Conservation (phyloP, 345 rosid species). For the Psidium guajava region DNA sequence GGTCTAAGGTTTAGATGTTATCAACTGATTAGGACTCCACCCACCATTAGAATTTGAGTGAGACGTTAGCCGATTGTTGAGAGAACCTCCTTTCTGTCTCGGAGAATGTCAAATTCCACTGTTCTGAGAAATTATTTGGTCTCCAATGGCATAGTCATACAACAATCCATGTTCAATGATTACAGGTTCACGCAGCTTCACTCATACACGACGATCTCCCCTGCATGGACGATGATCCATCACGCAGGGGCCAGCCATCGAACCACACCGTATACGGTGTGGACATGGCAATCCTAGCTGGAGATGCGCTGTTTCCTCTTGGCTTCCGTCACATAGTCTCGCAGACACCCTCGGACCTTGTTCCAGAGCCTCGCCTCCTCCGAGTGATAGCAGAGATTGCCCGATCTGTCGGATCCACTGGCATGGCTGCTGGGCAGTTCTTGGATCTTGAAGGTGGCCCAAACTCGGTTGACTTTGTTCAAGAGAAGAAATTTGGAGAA, state of each 20-base stretch:
- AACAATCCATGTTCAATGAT: background rate
- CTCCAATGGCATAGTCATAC: background rate
- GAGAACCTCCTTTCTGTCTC: background rate
- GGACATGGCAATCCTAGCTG: conserved; percentile 89
- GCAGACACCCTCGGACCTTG: conserved; percentile 56
- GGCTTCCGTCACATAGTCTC: conserved; percentile 83
- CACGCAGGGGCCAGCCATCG: conserved; percentile 83
- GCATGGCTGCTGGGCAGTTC: conserved; percentile 98
- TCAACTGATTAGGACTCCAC: background rate
- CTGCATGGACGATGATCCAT: conserved; percentile 82
- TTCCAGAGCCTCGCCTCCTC: conserved; percentile 52
- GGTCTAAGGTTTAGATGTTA: background rate
- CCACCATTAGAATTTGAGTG: background rate
- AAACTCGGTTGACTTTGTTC: conserved; percentile 43
- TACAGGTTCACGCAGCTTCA: conserved; percentile 82
- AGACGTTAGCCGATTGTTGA: background rate
- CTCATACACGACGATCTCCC: conserved; percentile 94
- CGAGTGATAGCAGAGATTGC: conserved; percentile 84
- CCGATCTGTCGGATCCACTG: conserved; percentile 82
- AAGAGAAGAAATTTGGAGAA: conserved; percentile 83
- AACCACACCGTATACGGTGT: conserved; percentile 67
- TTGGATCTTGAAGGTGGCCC: conserved; percentile 77
- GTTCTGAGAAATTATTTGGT: background rate
- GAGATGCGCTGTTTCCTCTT: conserved; percentile 95
- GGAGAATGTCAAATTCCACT: background rate